A percentile compares a stretch with the other conserved stretches of the same genome.
These are phyloP conservation scores for Gymnopilus junonius DNA, from an alignment of 768 basidiomycete genomes.

Conservation along the genomic window DNA sequence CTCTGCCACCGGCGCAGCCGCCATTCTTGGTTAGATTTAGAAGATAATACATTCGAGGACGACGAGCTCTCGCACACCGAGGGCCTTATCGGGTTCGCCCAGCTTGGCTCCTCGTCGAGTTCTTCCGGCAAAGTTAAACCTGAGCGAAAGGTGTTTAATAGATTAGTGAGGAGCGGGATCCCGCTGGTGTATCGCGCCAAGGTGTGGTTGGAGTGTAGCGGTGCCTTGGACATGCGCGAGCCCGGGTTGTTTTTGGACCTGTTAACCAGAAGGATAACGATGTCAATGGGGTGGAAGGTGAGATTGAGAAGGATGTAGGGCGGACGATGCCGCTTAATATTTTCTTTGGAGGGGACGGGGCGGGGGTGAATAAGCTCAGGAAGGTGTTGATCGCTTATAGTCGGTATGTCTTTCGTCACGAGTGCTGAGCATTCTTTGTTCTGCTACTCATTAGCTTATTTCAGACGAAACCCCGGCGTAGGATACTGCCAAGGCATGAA, in stretches of 20 bases:
- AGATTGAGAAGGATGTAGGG: slow-evolving; percentile 97
- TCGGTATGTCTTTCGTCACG: slow-evolving; percentile 58
- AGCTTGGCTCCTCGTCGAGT: slow-evolving; percentile 72
- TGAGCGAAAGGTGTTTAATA: slow-evolving; percentile 79
- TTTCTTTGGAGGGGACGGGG: slow-evolving; percentile 97
- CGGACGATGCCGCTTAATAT: slow-evolving; percentile 93
- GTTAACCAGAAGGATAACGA: too few species aligned
- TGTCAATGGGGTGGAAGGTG: slow-evolving; percentile 54
- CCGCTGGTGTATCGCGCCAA: slow-evolving; percentile 88
- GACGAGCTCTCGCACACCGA: slow-evolving; percentile 83
- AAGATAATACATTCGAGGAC: slow-evolving; percentile 57
- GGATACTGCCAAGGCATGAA: slow-evolving; percentile 98
- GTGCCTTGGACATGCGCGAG: slow-evolving; percentile 89
- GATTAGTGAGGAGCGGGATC: slow-evolving; percentile 83
- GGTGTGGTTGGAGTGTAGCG: slow-evolving; percentile 93
- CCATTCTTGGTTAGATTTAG: slow-evolving; percentile 71
- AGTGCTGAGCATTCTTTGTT: too few species aligned
- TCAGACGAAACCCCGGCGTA: slow-evolving; percentile 86
- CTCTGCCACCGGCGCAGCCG: slow-evolving; percentile 53
- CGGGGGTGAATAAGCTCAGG: slow-evolving; percentile 89
- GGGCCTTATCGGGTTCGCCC: slow-evolving; percentile 88
- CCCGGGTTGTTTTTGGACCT: slow-evolving; percentile 91
- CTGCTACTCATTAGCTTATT: background rate
- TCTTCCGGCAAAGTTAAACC: slow-evolving; percentile 55
- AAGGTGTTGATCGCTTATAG: slow-evolving; percentile 92